These are phyloP conservation scores for Arthrobotrys conoides DNA, from an alignment of 2,329 filamentous ascomycete species.

Conservation along the genomic window DNA sequence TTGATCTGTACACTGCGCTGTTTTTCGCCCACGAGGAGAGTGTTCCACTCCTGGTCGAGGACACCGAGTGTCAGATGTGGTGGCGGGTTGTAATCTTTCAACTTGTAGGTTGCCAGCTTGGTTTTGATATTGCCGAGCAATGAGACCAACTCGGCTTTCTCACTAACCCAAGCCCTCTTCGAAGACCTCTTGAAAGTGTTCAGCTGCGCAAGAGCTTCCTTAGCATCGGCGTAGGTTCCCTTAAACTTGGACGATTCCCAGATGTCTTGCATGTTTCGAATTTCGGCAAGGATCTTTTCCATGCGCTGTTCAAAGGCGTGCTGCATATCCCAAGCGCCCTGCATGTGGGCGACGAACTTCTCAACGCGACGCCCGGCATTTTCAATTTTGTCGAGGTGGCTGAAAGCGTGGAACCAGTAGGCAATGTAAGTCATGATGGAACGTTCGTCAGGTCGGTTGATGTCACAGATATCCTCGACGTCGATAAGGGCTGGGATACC, in stretches of 20 bases:
- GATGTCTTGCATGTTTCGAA: conserved; percentile 78
- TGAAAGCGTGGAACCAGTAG: conserved; percentile 99
- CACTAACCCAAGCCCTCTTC: conserved; percentile 96
- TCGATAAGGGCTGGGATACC: conserved; percentile 95
- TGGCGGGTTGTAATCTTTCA: conserved; percentile 92
- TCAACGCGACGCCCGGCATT: conserved; percentile 96
- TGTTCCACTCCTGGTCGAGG: conserved; percentile 85
- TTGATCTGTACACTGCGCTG: conserved; percentile 93
- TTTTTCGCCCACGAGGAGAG: conserved; percentile 85
- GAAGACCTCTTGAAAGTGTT: conserved; percentile 88
- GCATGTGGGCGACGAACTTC: conserved; percentile 99
- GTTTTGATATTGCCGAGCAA: conserved; percentile 98
- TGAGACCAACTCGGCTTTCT: conserved; percentile 95
- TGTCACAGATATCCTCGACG: conserved; percentile 97
- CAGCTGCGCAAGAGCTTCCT: conserved; percentile 85
- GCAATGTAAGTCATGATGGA: conserved; percentile 99
- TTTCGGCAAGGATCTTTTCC: conserved; percentile 82
- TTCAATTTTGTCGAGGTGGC: conserved; percentile 98
- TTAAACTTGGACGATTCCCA: conserved; percentile 89
- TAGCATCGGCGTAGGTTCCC: conserved; percentile 92
- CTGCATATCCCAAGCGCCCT: conserved; percentile 99
- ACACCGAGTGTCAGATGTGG: conserved; percentile 84
- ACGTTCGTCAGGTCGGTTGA: conserved; percentile 93
- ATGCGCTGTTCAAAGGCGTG: conserved; percentile 94
- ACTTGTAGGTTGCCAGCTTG: conserved; percentile 92